phyloP scores from a whole-genome alignment of 1,139 yeast species.

The Eremothecium coryli region DNA sequence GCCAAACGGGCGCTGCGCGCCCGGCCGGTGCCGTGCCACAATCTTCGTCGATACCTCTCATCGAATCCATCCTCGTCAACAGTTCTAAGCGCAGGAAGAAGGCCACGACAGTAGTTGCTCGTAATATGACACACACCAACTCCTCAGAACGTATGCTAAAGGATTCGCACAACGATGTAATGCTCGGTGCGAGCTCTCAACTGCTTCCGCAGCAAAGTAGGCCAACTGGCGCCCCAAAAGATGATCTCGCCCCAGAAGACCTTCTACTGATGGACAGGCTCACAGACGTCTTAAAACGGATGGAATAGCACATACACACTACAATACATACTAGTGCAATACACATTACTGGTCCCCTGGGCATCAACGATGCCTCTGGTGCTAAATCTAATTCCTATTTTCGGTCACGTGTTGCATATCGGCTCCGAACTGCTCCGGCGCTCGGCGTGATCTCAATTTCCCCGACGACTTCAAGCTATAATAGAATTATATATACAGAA shows the following conservation, averaged over 20 bases:
- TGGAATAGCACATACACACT: slow-evolving; percentile 16
- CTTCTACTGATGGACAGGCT: slow-evolving; percentile 19
- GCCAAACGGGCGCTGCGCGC: slow-evolving; percentile 4
- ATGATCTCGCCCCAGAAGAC: slow-evolving; percentile 17
- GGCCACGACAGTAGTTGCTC: slow-evolving; percentile 2
- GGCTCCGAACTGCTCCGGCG: slow-evolving; percentile 6
- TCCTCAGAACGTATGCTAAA: slow-evolving; percentile 1
- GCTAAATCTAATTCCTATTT: not conserved
- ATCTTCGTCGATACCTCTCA: slow-evolving; percentile 7
- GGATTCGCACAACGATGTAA: slow-evolving; percentile 10
- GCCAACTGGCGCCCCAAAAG: slow-evolving; percentile 4
- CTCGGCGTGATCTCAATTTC: slow-evolving; percentile 2
- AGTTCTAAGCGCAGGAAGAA: slow-evolving; percentile 14
- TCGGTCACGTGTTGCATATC: too few species aligned
- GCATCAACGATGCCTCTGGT: not conserved
- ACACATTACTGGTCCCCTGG: too few species aligned
- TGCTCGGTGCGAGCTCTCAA: slow-evolving; percentile 10
- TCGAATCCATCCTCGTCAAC: slow-evolving; percentile 15
- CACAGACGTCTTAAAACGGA: slow-evolving; percentile 20
- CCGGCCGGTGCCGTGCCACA: slow-evolving; percentile 6
- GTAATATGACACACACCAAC: not conserved
- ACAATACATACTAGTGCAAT: too few species aligned
- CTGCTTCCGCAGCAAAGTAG: not conserved
- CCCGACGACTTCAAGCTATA: too few species aligned
- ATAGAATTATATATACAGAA: too few species aligned